Conservation (phyloP, 2,329 filamentous ascomycete species). For the Septoria linicola region DNA sequence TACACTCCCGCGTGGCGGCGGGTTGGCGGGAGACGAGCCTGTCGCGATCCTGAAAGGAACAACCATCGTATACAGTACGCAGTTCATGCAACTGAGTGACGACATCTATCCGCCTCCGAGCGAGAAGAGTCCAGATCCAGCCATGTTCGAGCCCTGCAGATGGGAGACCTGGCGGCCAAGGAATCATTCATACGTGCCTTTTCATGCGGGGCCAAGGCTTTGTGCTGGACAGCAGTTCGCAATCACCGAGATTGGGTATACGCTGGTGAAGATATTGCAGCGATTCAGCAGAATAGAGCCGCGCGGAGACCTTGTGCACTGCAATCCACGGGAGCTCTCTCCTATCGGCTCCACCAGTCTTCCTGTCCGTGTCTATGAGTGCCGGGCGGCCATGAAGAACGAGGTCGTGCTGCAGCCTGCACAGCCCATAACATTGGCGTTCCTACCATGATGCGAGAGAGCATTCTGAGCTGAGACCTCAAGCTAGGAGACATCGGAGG, state of each 20-base stretch:
- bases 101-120: conserved; percentile 7
- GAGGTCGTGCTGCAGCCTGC: no score
- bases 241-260: conserved; percentile 5
- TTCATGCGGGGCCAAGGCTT: conserved; percentile 19
- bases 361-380: no score
- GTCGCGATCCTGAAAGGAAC: conserved; percentile 42
- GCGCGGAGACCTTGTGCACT: no score
- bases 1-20: conserved; percentile 47
- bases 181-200: conserved; percentile 23
- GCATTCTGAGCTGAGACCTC: no score
- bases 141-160: conserved; percentile 7
- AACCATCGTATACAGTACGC: conserved; percentile 17
- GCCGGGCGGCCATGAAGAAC: no score
- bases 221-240: conserved; percentile 17
- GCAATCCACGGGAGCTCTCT: no score
- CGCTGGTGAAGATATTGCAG: conserved; percentile 7
- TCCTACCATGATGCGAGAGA: no score
- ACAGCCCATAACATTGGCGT: no score
- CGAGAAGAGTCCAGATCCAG: conserved; percentile 1
- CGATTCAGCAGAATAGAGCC: neutral
- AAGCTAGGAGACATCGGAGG: no score
- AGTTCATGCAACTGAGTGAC: conserved; percentile 6
- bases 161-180: conserved; percentile 4
- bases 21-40: conserved; percentile 42
- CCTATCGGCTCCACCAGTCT: no score